Percentiles rank a stretch among this genome's conserved stretches.
Conservation (phyloP, 371 early-diverging fungal genomes). For the Zychaea mexicana region DNA sequence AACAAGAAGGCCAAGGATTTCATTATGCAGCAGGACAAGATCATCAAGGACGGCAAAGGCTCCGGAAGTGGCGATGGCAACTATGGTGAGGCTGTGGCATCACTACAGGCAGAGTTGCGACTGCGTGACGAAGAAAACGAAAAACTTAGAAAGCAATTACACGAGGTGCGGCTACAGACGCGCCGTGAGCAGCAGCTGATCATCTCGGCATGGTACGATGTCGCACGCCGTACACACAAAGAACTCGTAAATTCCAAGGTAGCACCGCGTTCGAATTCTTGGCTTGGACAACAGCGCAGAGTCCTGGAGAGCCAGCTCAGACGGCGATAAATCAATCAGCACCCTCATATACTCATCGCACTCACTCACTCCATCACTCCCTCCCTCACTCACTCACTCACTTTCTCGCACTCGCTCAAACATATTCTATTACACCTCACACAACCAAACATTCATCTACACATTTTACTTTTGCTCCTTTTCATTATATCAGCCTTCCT, state of each 20-base stretch:
- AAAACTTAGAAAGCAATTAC: constrained; percentile 60
- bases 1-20: constrained; percentile 77
- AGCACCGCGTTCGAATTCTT: constrained; percentile 57
- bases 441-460: not conserved
- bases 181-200: constrained; percentile 76
- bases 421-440: no score
- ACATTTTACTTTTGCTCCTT: not conserved
- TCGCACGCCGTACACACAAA: constrained; percentile 53
- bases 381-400: not conserved
- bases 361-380: not conserved
- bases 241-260: constrained; percentile 47
- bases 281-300: constrained; percentile 74
- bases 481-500: not conserved
- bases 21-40: constrained; percentile 62
- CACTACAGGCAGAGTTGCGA: constrained; percentile 64
- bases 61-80: constrained; percentile 18
- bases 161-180: constrained; percentile 58
- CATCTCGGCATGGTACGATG: constrained; percentile 77
- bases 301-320: constrained; percentile 61
- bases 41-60: constrained; percentile 34
- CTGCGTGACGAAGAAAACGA: constrained; percentile 72
- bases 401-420: no score
- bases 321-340: constrained; percentile 33
- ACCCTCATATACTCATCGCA: not conserved
- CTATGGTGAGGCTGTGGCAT: constrained; percentile 71